phyloP scores from a whole-genome alignment of 2,329 filamentous ascomycete species.

The Apiospora kogelbergensis region DNA sequence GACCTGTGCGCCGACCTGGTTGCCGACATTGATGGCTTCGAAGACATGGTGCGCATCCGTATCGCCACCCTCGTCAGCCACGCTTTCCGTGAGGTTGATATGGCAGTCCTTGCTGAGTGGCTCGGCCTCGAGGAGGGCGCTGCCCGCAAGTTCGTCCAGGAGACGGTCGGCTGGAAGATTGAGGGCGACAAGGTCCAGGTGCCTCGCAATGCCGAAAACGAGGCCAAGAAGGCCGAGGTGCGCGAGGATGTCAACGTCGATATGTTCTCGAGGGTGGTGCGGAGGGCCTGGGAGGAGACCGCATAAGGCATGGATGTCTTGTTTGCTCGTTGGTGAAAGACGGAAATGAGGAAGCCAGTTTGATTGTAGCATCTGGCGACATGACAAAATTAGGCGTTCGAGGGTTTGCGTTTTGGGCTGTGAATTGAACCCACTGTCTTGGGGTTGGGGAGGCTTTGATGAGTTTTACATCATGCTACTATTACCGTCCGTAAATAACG shows the following conservation, averaged over 20 bases:
- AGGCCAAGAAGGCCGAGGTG: conserved; percentile 93
- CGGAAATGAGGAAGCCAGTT: conserved; percentile 1
- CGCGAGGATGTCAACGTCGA: conserved; percentile 93
- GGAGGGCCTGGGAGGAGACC: conserved; percentile 83
- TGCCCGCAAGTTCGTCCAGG: conserved; percentile 75
- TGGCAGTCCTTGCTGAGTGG: conserved; percentile 71
- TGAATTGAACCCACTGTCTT: conserved; percentile 6
- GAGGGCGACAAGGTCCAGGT: conserved; percentile 70
- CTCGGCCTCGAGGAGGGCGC: conserved; percentile 68
- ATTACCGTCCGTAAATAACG: not conserved
- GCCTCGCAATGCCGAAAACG: conserved; percentile 93
- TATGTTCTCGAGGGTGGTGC: conserved; percentile 77
- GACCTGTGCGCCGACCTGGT: conserved; percentile 95
- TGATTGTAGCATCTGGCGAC: conserved; percentile 3
- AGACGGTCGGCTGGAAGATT: conserved; percentile 85
- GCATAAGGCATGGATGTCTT: conserved; percentile 40
- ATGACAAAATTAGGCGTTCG: conserved; percentile 9
- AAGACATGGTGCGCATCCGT: conserved; percentile 86
- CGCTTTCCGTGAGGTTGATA: conserved; percentile 71
- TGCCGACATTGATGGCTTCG: conserved; percentile 91
- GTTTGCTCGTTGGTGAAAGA: not conserved
- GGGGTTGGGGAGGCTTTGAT: not conserved
- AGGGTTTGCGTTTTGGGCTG: conserved; percentile 11
- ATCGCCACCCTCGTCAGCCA: conserved; percentile 87
- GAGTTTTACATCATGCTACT: not conserved